A percentile compares a stretch with the other conserved stretches of the same genome.
Conservation (phyloP, 345 rosid species). For the Salix brachista region DNA sequence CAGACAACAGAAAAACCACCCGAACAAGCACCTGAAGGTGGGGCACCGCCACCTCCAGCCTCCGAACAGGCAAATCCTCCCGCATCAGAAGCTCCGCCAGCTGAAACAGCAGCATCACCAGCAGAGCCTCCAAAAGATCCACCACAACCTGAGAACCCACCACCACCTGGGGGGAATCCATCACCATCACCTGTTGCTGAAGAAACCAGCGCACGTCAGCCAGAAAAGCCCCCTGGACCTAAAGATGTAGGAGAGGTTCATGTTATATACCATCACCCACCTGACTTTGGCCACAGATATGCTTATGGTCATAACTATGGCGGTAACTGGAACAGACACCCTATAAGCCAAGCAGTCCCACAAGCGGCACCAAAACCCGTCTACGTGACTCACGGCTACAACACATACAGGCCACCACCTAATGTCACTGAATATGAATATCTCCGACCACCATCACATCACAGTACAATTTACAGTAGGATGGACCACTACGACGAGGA, state of each 20-base stretch:
- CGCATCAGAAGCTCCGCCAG: conserved; percentile 41
- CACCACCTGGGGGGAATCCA: conserved; percentile 24
- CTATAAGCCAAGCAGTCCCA: conserved; percentile 21
- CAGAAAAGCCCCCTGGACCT: conserved; percentile 23
- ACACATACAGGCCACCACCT: conserved; percentile 52
- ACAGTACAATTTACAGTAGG: conserved; percentile 24
- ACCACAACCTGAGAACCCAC: conserved; percentile 29
- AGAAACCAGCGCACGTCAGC: conserved; percentile 31
- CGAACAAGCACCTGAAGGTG: conserved; percentile 33
- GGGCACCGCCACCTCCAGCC: conserved; percentile 20
- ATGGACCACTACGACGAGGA: conserved; percentile 39
- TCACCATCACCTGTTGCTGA: conserved; percentile 31
- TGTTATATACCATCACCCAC: conserved; percentile 46
- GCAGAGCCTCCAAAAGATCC: conserved; percentile 42
- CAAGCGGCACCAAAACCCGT: conserved; percentile 27
- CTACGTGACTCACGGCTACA: conserved; percentile 54
- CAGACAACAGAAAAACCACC: conserved; percentile 33
- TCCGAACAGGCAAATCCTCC: conserved; percentile 35
- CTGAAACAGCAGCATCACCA: conserved; percentile 30
- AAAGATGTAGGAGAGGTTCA: conserved; percentile 54
- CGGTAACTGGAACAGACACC: conserved; percentile 32
- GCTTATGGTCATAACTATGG: conserved; percentile 23
- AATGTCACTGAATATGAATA: conserved; percentile 47
- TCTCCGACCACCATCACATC: conserved; percentile 33
- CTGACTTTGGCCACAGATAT: conserved; percentile 37